phyloP scores from a whole-genome alignment of 1,284 basidiomycete species.

The Leccinum pachyderme region DNA sequence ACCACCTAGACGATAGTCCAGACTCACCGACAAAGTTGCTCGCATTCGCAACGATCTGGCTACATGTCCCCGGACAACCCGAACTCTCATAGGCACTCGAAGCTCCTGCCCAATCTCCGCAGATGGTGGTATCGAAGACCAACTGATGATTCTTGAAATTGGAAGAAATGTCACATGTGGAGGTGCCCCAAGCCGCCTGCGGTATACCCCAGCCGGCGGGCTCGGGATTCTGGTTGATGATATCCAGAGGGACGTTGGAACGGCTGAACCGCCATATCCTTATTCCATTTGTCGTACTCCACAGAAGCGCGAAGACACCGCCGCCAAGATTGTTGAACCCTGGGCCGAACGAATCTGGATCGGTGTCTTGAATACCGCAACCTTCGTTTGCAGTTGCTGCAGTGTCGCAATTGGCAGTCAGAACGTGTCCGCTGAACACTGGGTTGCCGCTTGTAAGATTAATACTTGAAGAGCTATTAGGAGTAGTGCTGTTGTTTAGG shows the following conservation, averaged over 20 bases:
- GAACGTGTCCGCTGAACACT: constrained; percentile 31
- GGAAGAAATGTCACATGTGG: constrained; percentile 56
- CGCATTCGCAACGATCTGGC: constrained; percentile 58
- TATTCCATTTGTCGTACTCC: constrained; percentile 61
- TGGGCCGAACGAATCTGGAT: constrained; percentile 54
- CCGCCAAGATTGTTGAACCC: constrained; percentile 66
- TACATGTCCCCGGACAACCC: constrained; percentile 71
- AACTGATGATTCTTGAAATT: constrained; percentile 70
- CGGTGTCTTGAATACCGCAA: constrained; percentile 47
- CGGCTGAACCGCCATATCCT: constrained; percentile 77
- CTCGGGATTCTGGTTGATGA: constrained; percentile 51
- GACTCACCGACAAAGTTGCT: constrained; percentile 57
- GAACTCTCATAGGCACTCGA: constrained; percentile 43
- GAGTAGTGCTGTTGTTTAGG: not conserved
- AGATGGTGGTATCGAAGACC: constrained; percentile 62
- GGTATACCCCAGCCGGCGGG: constrained; percentile 69
- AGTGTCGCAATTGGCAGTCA: constrained; percentile 41
- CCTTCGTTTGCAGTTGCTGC: constrained; percentile 39
- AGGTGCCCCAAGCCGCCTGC: constrained; percentile 58
- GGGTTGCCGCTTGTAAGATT: not conserved
- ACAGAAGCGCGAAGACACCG: constrained; percentile 74
- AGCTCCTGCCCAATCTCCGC: constrained; percentile 58
- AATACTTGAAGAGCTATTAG: not conserved
- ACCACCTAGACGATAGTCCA: not conserved
- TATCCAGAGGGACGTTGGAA: constrained; percentile 63